Evolutionary conservation across 345 rosid genomes (phyloP), one percentile per base, ranked within the genome.

Genomic region (Lumnitzera littorea): DNA sequence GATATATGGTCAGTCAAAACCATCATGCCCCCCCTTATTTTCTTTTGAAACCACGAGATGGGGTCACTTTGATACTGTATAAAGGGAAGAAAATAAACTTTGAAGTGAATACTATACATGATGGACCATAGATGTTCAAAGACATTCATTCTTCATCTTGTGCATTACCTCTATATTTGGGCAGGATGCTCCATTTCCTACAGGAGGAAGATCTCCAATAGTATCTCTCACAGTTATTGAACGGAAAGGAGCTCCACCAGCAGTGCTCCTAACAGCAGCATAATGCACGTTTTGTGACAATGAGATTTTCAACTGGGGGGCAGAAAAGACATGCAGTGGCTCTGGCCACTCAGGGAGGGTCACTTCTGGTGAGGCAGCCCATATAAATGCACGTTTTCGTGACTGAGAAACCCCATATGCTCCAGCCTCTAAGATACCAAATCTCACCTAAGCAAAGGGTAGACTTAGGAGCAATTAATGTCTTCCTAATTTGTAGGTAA

Each of bases 321-420:
- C 82, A 54, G 76, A 64, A 67, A 92, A 92, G 50, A 92, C 96
- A 61, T 89, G 91, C 96, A 92, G 89, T 43, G 98, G 96, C 73
- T 92, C 98, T 11, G 98, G 98, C 96, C 98, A 92, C 65, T 92
- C 96, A 5, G 98, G 98, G 36, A 92, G 91, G 41, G 70, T 57
- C 67, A 80, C 94, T 12, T 78, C 96, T 23, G 98, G 96, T 16
- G 96, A 77, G 48, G 96, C 95, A 57, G 98, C 96, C 98, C 94
- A 91, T 57, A 91, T 87, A 51, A 92, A 87, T 57, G 88, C 96
- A 12, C 96, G 80, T 72, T 89, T 92, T 43, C 98, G 75, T 5
- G 98, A 84, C 62, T 92, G 98, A 29, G 96, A 77, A 53, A 92
- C 85, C 49, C 96, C 98, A 72, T 58, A 92, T 27, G 96, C 80